phyloP scores from a whole-genome alignment of 1,139 yeast genomes.

The Pneumocystis wakefieldiae region DNA sequence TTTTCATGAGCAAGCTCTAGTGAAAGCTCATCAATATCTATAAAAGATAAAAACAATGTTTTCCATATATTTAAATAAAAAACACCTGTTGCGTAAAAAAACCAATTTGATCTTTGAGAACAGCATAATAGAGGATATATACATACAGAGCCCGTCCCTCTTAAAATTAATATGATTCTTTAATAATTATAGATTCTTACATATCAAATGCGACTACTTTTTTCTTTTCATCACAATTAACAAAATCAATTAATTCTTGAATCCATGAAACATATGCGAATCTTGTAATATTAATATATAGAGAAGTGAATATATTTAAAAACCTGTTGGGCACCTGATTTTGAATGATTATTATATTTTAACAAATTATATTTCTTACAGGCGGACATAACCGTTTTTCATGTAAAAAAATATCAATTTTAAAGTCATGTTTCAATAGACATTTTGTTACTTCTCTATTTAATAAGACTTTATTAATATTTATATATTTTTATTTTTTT shows the following conservation, averaged over 20 bases:
- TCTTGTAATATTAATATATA: slow-evolving; percentile 14
- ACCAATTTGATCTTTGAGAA: slow-evolving; percentile 12
- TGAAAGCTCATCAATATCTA: slow-evolving; percentile 15
- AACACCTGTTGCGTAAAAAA: slow-evolving; percentile 16
- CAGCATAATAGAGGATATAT: slow-evolving; percentile 17
- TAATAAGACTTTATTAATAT: background rate
- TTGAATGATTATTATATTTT: background rate
- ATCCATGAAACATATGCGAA: slow-evolving; percentile 17
- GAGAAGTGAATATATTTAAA: background rate
- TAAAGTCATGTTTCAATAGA: slow-evolving; percentile 13
- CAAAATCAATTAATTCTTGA: slow-evolving; percentile 14
- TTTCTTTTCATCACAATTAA: background rate
- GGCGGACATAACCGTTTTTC: slow-evolving; percentile 17
- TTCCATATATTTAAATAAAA: background rate
- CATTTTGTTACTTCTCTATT: slow-evolving; percentile 13
- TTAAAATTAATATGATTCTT: background rate
- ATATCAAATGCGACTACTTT: slow-evolving; percentile 13
- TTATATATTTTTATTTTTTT: background rate
- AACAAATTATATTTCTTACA: background rate
- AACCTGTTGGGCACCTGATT: background rate
- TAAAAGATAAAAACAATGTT: background rate
- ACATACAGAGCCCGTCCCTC: slow-evolving; percentile 18
- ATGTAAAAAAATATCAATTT: slow-evolving; percentile 11
- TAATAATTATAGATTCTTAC: background rate
- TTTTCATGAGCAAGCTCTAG: slow-evolving; percentile 11